Evolutionary conservation across 2,329 filamentous ascomycete species (phyloP).

Genomic region (Cordyceps pruinosa): DNA sequence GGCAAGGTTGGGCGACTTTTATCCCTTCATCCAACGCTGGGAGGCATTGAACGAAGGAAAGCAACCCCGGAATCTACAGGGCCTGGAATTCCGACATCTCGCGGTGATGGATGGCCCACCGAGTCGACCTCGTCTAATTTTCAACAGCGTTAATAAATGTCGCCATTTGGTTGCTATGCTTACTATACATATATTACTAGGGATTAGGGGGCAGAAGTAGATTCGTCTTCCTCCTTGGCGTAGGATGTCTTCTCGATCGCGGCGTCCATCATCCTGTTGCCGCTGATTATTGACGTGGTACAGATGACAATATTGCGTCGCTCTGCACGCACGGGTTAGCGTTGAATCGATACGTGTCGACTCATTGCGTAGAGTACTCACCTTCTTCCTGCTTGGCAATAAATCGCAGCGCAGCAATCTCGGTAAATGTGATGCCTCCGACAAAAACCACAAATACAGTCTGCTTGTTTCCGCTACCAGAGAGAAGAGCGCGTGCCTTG

Average conservation of each 20-base stretch:
- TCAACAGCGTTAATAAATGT: not conserved
- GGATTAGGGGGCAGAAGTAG: slow-evolving; percentile 4
- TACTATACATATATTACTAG: slow-evolving; percentile 5
- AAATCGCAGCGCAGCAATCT: slow-evolving; percentile 89
- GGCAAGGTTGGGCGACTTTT: not conserved
- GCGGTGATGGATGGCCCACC: too few relatives aligned
- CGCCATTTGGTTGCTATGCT: not conserved
- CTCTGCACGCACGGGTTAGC: slow-evolving; percentile 33
- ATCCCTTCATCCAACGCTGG: not conserved
- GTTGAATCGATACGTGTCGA: not conserved
- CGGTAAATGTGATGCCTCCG: slow-evolving; percentile 93
- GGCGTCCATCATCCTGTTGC: slow-evolving; percentile 80
- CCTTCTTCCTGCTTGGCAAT: slow-evolving; percentile 77
- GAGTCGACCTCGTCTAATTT: not conserved
- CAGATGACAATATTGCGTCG: slow-evolving; percentile 83
- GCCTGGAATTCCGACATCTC: too few relatives aligned
- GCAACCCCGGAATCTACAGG: not conserved
- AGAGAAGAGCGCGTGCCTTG: slow-evolving; percentile 75
- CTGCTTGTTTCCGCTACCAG: slow-evolving; percentile 71
- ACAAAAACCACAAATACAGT: slow-evolving; percentile 95
- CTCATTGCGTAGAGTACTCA: slow-evolving; percentile 25
- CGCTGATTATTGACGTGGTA: slow-evolving; percentile 85
- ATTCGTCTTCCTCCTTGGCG: slow-evolving; percentile 32
- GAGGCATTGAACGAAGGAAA: not conserved
- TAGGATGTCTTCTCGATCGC: slow-evolving; percentile 68